Evolutionary conservation across 2,329 filamentous ascomycete genomes (phyloP).

Genomic region (Fusarium fracticaudum): DNA sequence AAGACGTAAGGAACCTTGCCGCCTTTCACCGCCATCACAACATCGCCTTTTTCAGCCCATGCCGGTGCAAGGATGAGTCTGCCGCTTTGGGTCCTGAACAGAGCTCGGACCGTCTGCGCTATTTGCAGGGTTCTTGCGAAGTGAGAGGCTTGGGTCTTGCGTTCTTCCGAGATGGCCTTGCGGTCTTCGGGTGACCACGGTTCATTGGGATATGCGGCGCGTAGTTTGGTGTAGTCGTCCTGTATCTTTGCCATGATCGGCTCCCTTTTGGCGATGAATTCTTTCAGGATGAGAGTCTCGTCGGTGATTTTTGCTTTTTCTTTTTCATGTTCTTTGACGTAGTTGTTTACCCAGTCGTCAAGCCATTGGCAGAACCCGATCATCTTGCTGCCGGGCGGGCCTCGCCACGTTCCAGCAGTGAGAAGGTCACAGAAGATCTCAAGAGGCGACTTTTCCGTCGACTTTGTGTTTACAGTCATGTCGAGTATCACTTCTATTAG

Average conservation of each 20-base stretch:
- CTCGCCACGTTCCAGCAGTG: neutral
- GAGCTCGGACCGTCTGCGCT: neutral
- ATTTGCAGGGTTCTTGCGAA: neutral
- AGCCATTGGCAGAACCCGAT: neutral
- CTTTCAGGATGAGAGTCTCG: neutral
- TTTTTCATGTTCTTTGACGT: neutral
- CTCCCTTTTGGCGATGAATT: neutral
- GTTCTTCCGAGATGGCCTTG: neutral
- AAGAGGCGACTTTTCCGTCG: neutral
- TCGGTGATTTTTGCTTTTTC: neutral
- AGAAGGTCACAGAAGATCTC: neutral
- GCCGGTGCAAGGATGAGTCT: neutral
- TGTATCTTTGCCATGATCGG: neutral
- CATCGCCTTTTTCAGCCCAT: neutral
- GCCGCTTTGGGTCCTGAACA: neutral
- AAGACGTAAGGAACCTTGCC: neutral
- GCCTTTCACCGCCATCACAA: neutral
- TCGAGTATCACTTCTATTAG: neutral
- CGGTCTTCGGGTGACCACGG: neutral
- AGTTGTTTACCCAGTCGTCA: neutral
- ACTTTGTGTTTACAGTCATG: neutral
- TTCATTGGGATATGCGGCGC: neutral
- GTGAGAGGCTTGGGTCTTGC: neutral
- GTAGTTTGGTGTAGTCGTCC: neutral
- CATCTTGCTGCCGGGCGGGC: neutral